Percentiles rank a stretch among this genome's conserved stretches.
Evolutionary conservation across 2,329 filamentous ascomycete genomes (phyloP).

Genomic region (Talaromyces sp.): DNA sequence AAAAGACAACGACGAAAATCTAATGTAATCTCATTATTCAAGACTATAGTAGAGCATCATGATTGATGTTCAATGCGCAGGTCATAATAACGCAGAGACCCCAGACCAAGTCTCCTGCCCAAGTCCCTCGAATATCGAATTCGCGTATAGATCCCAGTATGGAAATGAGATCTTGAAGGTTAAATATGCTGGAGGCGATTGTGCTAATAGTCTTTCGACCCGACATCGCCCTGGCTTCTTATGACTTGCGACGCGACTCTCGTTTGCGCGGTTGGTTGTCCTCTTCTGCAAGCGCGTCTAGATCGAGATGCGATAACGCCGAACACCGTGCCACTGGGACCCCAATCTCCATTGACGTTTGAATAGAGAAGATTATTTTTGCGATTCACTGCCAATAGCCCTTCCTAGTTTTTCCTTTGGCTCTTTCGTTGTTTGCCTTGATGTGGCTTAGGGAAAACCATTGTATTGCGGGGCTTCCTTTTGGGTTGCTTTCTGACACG

Average conservation of each 20-base stretch:
- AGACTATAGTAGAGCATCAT: background rate
- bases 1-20: background rate
- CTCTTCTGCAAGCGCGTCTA: background rate
- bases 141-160: too few species aligned
- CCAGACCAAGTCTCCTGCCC: background rate
- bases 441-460: constrained; percentile 35
- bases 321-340: background rate
- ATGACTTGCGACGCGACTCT: background rate
- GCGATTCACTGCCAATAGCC: background rate
- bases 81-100: too few species aligned
- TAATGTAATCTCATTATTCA: background rate
- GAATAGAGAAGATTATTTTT: background rate
- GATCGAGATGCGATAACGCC: background rate
- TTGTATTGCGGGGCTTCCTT: constrained; percentile 36
- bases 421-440: constrained; percentile 24
- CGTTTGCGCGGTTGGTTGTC: background rate
- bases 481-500: constrained; percentile 40
- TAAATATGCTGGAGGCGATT: background rate
- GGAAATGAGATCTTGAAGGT: too few species aligned
- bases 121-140: background rate
- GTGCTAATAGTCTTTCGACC: too few species aligned
- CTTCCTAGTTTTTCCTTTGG: constrained; percentile 33
- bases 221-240: background rate
- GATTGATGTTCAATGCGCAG: too few species aligned
- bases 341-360: background rate